Percentiles rank a stretch among this genome's conserved stretches.
Evolutionary conservation across 192 early-diverging fungal genomes (phyloP).

Genomic region (Backusella australiensis): DNA sequence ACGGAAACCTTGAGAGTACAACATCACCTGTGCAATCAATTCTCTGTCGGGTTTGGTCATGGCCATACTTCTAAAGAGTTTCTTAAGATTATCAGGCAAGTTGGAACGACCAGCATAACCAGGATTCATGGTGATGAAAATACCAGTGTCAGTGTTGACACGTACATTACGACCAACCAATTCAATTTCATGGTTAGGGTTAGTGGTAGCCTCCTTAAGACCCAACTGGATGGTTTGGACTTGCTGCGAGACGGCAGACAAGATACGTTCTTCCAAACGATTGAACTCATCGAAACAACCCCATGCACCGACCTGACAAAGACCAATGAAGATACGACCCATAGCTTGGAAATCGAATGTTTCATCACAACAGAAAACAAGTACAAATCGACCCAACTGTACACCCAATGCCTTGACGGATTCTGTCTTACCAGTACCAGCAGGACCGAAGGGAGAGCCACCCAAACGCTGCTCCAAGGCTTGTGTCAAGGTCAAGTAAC

Average conservation of each 20-base stretch:
- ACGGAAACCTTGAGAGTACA: constrained; percentile 99
- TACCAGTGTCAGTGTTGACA: constrained; percentile 89
- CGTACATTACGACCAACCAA: constrained; percentile 84
- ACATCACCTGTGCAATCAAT: constrained; percentile 99
- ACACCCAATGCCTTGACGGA: constrained; percentile 96
- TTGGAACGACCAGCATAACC: constrained; percentile 98
- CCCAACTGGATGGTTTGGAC: constrained; percentile 99
- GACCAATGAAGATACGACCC: constrained; percentile 99
- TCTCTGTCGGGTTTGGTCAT: constrained; percentile 99
- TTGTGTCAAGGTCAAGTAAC: constrained; percentile 98
- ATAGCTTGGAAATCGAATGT: constrained; percentile 99
- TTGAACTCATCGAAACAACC: constrained; percentile 99
- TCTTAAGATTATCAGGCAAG: constrained; percentile 98
- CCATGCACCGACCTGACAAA: constrained; percentile 99
- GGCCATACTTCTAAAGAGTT: constrained; percentile 97
- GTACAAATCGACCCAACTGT: constrained; percentile 93
- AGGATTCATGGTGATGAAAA: constrained; percentile 99
- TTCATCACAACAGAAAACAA: constrained; percentile 99
- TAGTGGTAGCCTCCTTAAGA: constrained; percentile 58
- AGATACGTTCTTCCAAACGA: constrained; percentile 94
- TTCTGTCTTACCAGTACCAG: constrained; percentile 99
- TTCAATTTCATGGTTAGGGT: constrained; percentile 84
- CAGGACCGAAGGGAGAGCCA: constrained; percentile 97
- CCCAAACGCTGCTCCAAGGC: constrained; percentile 91
- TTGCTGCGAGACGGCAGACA: constrained; percentile 99